Evolutionary conservation across 352 stramenopile genomes (phyloP).

Genomic region (Phytophthora tentaculata): DNA sequence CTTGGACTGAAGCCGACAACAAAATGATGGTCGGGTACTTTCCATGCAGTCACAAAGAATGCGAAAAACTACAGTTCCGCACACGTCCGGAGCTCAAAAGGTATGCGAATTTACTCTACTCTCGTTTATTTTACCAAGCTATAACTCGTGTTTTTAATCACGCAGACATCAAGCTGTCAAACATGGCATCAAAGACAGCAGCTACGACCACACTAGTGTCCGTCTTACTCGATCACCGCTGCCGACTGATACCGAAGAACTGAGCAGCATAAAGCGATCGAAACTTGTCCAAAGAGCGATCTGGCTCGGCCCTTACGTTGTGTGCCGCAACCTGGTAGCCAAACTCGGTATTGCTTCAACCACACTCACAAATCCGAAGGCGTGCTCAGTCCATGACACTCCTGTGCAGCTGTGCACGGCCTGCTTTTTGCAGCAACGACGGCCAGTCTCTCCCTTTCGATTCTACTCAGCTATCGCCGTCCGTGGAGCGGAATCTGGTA

Average conservation of each 20-base stretch:
- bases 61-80: constrained; percentile 47
- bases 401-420: constrained; percentile 25
- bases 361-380: constrained; percentile 13
- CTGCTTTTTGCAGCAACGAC: constrained; percentile 37
- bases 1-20: constrained; percentile 47
- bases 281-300: constrained; percentile 23
- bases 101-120: constrained; percentile 14
- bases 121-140: no score
- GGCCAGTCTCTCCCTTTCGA: constrained; percentile 34
- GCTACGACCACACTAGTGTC: constrained; percentile 8
- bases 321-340: constrained; percentile 46
- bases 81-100: constrained; percentile 48
- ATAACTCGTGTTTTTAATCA: no score
- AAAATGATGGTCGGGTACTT: constrained; percentile 58
- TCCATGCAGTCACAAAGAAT: constrained; percentile 39
- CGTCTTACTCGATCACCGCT: constrained; percentile 5
- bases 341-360: constrained; percentile 36
- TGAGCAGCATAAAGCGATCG: constrained; percentile 1
- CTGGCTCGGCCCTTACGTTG: constrained; percentile 53
- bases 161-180: constrained; percentile 27
- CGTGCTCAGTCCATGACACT: constrained; percentile 35
- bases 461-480: constrained; percentile 34
- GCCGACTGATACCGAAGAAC: constrained; percentile 2
- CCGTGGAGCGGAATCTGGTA: constrained; percentile 16
- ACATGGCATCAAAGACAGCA: constrained; percentile 23